A percentile compares a stretch with the other conserved stretches of the same genome.
Evolutionary conservation across 257 asterid species (phyloP).

Genomic region (Rauvolfia tetraphylla): DNA sequence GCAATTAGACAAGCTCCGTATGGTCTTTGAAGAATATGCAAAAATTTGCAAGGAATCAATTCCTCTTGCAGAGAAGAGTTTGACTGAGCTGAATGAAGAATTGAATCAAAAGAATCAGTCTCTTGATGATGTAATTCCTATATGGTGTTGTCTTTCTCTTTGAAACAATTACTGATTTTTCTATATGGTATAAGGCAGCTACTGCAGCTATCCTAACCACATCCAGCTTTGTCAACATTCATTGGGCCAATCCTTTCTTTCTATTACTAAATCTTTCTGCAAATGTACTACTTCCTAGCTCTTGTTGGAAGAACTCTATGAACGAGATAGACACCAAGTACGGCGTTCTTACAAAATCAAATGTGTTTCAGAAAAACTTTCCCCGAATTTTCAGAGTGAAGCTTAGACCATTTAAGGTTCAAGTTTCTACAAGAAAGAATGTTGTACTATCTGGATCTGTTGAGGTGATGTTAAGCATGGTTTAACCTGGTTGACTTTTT

Average conservation of each 20-base stretch:
- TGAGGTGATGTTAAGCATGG: not conserved
- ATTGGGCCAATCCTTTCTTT: too few relatives aligned
- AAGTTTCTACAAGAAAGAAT: not conserved
- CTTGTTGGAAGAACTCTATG: not conserved
- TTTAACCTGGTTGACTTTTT: not conserved
- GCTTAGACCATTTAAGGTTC: not conserved
- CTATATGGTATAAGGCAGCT: conserved; percentile 5
- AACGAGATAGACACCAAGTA: not conserved
- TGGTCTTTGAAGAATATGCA: conserved; percentile 69
- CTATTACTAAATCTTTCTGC: not conserved
- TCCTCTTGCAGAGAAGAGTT: conserved; percentile 70
- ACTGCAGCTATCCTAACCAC: too few relatives aligned
- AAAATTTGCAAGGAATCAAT: conserved; percentile 66
- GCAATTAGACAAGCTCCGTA: conserved; percentile 84
- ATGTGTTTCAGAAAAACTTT: not conserved
- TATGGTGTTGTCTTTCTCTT: conserved; percentile 21
- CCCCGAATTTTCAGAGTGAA: not conserved
- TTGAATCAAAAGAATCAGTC: conserved; percentile 73
- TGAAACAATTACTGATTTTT: not conserved
- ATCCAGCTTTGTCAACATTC: too few relatives aligned
- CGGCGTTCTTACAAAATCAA: not conserved
- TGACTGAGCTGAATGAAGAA: conserved; percentile 65
- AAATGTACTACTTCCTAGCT: not conserved
- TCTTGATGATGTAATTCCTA: conserved; percentile 82
- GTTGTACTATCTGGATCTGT: not conserved